A percentile compares a stretch with the other conserved stretches of the same genome.
phyloP scores from a whole-genome alignment of 306 rosid genomes.

The Vicia sativa region DNA sequence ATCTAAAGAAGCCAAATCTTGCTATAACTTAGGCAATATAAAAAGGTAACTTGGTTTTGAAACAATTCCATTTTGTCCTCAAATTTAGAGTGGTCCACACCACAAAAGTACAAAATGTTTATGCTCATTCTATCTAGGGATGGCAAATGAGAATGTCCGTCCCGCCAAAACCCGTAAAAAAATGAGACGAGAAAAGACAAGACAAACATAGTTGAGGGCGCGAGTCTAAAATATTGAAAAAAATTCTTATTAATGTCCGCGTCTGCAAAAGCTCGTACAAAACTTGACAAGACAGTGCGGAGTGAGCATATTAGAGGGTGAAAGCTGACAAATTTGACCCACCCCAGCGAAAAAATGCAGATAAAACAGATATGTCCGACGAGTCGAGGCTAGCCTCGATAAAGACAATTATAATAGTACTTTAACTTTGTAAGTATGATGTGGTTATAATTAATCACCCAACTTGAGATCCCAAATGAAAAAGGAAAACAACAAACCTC shows the following conservation, averaged over 20 bases:
- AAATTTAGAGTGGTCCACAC: conserved; percentile 37
- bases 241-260: no score
- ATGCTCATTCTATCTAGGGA: background rate
- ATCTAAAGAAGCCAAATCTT: conserved; percentile 28
- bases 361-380: no score
- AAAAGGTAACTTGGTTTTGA: conserved; percentile 32
- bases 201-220: no score
- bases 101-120: conserved; percentile 10
- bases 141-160: no score
- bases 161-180: no score
- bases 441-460: background rate
- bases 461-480: background rate
- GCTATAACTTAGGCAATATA: conserved; percentile 3
- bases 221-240: no score
- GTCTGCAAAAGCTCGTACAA: no score
- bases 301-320: no score
- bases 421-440: background rate
- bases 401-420: background rate
- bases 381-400: background rate
- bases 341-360: no score
- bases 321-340: no score
- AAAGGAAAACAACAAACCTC: conserved; percentile 51
- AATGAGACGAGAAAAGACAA: no score
- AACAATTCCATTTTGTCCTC: conserved; percentile 18
- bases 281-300: no score